phyloP scores from a whole-genome alignment of 2,329 filamentous ascomycete species.

The Colletotrichum truncatum region DNA sequence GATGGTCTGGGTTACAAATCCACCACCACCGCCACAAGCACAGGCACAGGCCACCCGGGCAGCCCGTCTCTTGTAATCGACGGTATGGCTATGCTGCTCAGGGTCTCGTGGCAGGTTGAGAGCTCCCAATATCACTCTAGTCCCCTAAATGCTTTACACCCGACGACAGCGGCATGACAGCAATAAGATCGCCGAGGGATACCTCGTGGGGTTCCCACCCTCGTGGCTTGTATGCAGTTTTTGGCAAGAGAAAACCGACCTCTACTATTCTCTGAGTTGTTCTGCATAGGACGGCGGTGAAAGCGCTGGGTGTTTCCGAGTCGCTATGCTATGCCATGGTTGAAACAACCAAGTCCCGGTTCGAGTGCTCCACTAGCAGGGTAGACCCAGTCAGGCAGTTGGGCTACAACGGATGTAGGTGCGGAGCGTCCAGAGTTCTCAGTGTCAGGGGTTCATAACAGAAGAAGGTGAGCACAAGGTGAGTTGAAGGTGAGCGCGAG shows the following conservation, averaged over 20 bases:
- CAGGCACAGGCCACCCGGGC: conserved; percentile 26
- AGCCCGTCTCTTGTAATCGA: conserved; percentile 3
- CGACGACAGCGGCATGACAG: conserved; percentile 20
- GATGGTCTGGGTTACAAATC: background rate
- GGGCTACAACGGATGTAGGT: no score
- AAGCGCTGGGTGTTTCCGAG: conserved; percentile 20
- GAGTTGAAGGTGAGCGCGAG: conserved; percentile 1
- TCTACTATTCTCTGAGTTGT: background rate
- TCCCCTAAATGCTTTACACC: background rate
- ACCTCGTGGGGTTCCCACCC: background rate
- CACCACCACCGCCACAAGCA: conserved; percentile 1
- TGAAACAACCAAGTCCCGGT: conserved; percentile 29
- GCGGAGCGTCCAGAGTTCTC: background rate
- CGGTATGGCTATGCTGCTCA: conserved; percentile 9
- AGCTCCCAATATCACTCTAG: background rate
- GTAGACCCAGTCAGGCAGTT: conserved; percentile 10
- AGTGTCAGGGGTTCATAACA: conserved; percentile 2
- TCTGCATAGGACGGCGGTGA: conserved; percentile 20
- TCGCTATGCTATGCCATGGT: conserved; percentile 1
- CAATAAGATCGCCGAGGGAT: conserved; percentile 3
- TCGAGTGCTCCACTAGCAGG: conserved; percentile 17
- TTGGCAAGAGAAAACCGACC: background rate
- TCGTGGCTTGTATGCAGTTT: background rate
- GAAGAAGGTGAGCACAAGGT: conserved; percentile 5
- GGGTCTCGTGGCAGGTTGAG: conserved; percentile 23